Evolutionary conservation across 495 filamentous ascomycete genomes (phyloP), one percentile per base, ranked within the genome.

Genomic region (Aspergillus asperescens): DNA sequence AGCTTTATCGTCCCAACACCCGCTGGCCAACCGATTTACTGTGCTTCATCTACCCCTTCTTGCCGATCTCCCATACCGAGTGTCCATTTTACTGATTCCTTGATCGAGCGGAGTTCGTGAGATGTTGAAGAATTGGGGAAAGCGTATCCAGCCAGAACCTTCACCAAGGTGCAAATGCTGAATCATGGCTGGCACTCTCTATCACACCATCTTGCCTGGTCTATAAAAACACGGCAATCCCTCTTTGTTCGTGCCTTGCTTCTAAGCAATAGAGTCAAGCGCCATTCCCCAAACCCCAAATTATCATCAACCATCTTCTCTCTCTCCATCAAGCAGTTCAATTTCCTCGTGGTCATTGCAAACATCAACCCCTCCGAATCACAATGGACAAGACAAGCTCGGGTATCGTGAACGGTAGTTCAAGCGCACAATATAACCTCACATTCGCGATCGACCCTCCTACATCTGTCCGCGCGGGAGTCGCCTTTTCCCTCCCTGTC

Each of bases 401-500:
- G 27, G 32, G 42, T 35, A 19, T 25, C 5, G 31, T 48, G n/a
- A 18, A 40, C 2, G 58, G 61, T 16, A 54, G 58, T 58, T 46
- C 57, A 34, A 61, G 60, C 25, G 67, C 64, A 22, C 67, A 69
- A 57, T 74, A 68, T 48, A 59, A 54, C 20, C 61, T 72, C 16
- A 60, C 60, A 7, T 72, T 74, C 45, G 67, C 72, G 52, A 57
- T 62, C 23, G 40, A 58, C 19, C 71, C 71, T 41, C 67, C 67
- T 20, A 16, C 63, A 12, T 56, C 69, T 15, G 61, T 54, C 7
- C 60, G 56, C 3, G 67, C 69, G 1, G 60, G 63, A 0, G 40
- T 57, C 7, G 55, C 67, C 9, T 69, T 72, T 52, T 68, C 67
- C 7, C 51, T 72, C 1, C 70, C 70, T 13, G 64, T 74, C 22